These are phyloP conservation scores for Cladorrhinum samala DNA, from an alignment of 495 filamentous ascomycete species.

Conservation along the genomic window DNA sequence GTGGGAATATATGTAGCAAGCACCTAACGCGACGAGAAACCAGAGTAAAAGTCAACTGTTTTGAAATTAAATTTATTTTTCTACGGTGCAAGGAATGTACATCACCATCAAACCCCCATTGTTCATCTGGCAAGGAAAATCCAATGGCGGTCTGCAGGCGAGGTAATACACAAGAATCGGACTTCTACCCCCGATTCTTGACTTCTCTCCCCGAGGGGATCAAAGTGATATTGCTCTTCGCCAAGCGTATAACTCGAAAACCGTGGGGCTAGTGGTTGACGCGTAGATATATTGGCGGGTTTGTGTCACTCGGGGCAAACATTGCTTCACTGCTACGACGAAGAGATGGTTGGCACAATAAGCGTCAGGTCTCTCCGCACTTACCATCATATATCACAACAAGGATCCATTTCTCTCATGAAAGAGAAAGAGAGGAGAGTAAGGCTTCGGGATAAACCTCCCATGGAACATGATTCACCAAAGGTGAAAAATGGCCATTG, in stretches of 20 bases:
- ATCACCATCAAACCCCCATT: constrained; percentile 70
- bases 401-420: neutral
- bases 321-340: too few species aligned
- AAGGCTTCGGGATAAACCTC: constrained; percentile 53
- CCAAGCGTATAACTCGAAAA: constrained; percentile 74
- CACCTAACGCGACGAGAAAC: too few species aligned
- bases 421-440: constrained; percentile 10
- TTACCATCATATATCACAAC: too few species aligned
- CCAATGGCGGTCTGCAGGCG: constrained; percentile 65
- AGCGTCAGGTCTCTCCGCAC: neutral
- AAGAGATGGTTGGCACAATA: neutral
- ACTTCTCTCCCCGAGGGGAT: constrained; percentile 19
- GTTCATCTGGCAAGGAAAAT: constrained; percentile 40
- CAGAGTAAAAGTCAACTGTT: too few species aligned
- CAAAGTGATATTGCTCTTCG: constrained; percentile 53
- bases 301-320: too few species aligned
- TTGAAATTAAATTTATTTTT: too few species aligned
- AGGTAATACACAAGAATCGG: constrained; percentile 33
- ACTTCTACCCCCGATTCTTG: neutral
- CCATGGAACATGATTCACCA: constrained; percentile 58
- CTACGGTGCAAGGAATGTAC: constrained; percentile 53
- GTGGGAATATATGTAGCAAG: too few species aligned
- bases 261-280: constrained; percentile 54
- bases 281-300: constrained; percentile 59
- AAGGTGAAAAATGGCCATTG: constrained; percentile 57